Evolutionary conservation across 176 grass and related monocot genomes (phyloP).

Genomic region (Triticum turgidum): DNA sequence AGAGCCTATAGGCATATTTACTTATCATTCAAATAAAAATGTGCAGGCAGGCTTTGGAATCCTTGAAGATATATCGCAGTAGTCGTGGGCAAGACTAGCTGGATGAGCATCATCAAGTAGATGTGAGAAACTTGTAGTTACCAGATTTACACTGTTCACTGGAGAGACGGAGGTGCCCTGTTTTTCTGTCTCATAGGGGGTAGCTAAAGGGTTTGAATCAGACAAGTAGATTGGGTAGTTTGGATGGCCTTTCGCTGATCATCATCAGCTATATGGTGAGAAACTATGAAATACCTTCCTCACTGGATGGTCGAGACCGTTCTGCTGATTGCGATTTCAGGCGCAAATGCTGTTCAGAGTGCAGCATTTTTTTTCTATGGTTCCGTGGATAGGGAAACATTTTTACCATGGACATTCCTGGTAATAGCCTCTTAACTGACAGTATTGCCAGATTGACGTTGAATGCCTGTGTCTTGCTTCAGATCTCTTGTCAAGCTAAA

Average conservation of each 20-base stretch:
- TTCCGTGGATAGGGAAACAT: neutral
- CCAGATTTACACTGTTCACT: neutral
- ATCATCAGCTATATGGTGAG: neutral
- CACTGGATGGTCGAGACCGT: neutral
- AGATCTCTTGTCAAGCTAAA: neutral
- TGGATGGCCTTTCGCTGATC: neutral
- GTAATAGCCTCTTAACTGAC: too few species aligned
- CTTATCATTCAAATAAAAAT: neutral
- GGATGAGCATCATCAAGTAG: neutral
- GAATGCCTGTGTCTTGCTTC: too few species aligned
- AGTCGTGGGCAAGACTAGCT: constrained; percentile 2
- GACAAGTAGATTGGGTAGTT: neutral
- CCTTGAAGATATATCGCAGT: constrained; percentile 21
- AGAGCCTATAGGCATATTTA: neutral
- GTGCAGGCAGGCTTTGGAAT: constrained; percentile 42
- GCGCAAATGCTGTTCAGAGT: neutral
- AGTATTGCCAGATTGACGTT: neutral
- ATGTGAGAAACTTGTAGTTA: neutral
- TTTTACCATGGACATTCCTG: too few species aligned
- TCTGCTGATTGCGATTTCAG: neutral
- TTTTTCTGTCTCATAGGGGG: neutral
- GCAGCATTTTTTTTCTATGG: neutral
- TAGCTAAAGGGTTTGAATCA: neutral
- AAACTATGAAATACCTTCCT: neutral
- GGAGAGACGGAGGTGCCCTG: neutral